Evolutionary conservation across 2,329 filamentous ascomycete genomes (phyloP).

Genomic region (Colletotrichum sp.): DNA sequence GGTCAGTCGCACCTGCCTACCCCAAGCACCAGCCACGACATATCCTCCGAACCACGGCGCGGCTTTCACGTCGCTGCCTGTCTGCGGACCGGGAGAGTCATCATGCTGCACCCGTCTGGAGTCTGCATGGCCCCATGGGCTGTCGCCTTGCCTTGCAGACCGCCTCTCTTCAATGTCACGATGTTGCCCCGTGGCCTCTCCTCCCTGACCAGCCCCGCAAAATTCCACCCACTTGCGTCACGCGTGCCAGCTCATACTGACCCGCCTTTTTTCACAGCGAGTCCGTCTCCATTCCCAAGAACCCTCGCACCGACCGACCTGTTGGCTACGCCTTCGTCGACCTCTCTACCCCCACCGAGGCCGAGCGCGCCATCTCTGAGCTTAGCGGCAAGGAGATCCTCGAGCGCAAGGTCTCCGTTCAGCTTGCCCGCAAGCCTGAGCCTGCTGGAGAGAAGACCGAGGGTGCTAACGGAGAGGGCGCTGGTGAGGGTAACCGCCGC

Average conservation of each 20-base stretch:
- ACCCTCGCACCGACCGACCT: slow-evolving; percentile 97
- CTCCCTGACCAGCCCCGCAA: slow-evolving; percentile 15
- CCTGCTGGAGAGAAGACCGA: slow-evolving; percentile 78
- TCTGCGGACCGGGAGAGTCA: neutral
- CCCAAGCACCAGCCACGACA: neutral
- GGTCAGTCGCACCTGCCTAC: neutral
- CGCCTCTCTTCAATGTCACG: slow-evolving; percentile 2
- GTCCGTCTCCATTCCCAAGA: slow-evolving; percentile 98
- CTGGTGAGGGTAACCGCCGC: slow-evolving; percentile 69
- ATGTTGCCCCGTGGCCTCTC: slow-evolving; percentile 20
- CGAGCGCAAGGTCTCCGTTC: slow-evolving; percentile 98
- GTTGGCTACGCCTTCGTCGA: slow-evolving; percentile 99
- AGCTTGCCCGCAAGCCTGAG: slow-evolving; percentile 97
- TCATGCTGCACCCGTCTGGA: neutral
- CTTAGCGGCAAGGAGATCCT: slow-evolving; percentile 98
- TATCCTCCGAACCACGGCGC: neutral
- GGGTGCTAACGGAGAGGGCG: slow-evolving; percentile 76
- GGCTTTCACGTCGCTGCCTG: neutral
- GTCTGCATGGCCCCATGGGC: neutral
- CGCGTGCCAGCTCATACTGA: slow-evolving; percentile 21
- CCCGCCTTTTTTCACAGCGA: slow-evolving; percentile 64
- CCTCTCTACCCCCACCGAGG: slow-evolving; percentile 91
- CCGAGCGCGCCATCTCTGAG: slow-evolving; percentile 92
- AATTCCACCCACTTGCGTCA: slow-evolving; percentile 19
- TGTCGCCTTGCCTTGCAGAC: neutral